These are phyloP conservation scores for Pontederia crassipes DNA, from an alignment of 176 grass and related monocot genomes.

Conservation along the genomic window DNA sequence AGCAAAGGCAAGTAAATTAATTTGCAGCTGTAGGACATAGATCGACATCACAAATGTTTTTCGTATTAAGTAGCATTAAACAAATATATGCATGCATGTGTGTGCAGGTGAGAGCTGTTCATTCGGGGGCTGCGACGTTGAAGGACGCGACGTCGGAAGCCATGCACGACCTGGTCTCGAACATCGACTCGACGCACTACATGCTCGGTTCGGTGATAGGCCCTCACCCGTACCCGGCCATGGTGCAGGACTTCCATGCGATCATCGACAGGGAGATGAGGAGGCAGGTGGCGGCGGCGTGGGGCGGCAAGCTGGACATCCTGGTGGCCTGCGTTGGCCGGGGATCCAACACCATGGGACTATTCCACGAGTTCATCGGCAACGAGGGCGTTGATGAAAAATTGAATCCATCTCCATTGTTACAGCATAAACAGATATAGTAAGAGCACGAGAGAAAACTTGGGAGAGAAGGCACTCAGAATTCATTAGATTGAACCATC, in stretches of 20 bases:
- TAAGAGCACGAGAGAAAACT: no score
- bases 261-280: constrained; percentile 81
- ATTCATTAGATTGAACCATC: no score
- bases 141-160: constrained; percentile 97
- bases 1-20: constrained; percentile 42
- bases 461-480: no score
- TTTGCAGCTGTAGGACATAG: background rate
- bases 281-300: constrained; percentile 75
- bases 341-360: constrained; percentile 94
- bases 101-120: constrained; percentile 72
- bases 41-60: no score
- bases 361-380: constrained; percentile 90
- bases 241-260: constrained; percentile 93
- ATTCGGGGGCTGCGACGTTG: constrained; percentile 78
- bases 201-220: constrained; percentile 86
- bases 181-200: constrained; percentile 86
- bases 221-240: constrained; percentile 91
- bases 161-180: constrained; percentile 92
- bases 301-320: constrained; percentile 78
- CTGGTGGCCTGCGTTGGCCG: constrained; percentile 94
- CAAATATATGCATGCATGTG: no score
- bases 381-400: no score
- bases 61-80: no score
- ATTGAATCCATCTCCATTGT: no score
- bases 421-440: no score